These are phyloP conservation scores for Pyrus communis DNA, from an alignment of 306 rosid species.

Conservation along the genomic window DNA sequence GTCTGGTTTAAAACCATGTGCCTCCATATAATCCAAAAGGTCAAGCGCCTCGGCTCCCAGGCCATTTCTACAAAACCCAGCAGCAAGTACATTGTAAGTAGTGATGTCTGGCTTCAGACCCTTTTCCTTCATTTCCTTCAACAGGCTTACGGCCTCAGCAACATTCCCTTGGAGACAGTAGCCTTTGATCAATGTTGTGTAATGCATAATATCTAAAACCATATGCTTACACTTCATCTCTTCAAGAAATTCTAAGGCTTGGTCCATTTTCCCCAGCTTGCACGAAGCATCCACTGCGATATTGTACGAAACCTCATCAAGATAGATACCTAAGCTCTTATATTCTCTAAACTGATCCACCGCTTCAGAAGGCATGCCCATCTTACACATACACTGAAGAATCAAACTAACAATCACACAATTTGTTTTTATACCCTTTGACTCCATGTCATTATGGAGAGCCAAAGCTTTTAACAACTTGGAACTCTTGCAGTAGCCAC, in stretches of 20 bases:
- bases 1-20: conserved; percentile 44
- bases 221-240: conserved; percentile 50
- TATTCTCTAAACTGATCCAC: conserved; percentile 37
- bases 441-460: conserved; percentile 47
- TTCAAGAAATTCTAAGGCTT: conserved; percentile 49
- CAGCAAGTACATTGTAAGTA: conserved; percentile 59
- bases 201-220: conserved; percentile 58
- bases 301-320: conserved; percentile 60
- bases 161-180: conserved; percentile 39
- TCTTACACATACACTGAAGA: conserved; percentile 61
- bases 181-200: conserved; percentile 72
- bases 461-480: conserved; percentile 43
- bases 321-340: conserved; percentile 43
- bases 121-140: conserved; percentile 44
- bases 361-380: conserved; percentile 49
- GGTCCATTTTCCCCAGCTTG: conserved; percentile 51
- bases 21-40: conserved; percentile 49
- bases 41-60: conserved; percentile 22
- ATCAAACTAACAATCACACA: conserved; percentile 51
- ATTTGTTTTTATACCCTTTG: conserved; percentile 58
- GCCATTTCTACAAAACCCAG: conserved; percentile 55
- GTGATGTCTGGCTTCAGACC: conserved; percentile 67
- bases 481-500: conserved; percentile 60
- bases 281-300: conserved; percentile 58
- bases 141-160: conserved; percentile 28